Percentiles rank a stretch among this genome's conserved stretches.
These are phyloP conservation scores for Neopestalotiopsis rosae DNA, from an alignment of 2,329 filamentous ascomycete genomes.

Conservation along the genomic window DNA sequence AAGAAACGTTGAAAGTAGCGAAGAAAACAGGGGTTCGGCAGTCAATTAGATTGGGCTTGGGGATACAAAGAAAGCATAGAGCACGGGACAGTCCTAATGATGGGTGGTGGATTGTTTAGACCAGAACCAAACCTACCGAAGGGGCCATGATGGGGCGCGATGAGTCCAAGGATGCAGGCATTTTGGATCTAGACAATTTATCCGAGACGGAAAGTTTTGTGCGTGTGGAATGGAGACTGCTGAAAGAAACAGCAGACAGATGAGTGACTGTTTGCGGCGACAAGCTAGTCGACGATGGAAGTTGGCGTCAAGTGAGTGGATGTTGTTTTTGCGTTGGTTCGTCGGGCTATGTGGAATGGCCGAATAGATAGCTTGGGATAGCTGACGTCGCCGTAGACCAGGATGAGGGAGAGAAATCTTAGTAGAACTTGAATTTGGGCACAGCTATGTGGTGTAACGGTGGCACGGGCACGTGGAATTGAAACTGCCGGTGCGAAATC, in stretches of 20 bases:
- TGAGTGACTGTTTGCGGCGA: background rate
- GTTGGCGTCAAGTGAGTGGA: background rate
- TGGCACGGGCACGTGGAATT: background rate
- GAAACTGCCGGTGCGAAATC: background rate
- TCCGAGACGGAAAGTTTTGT: background rate
- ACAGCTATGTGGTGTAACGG: background rate
- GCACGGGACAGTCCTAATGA: background rate
- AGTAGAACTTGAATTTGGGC: background rate
- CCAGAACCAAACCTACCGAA: constrained; percentile 54
- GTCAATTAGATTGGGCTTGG: constrained; percentile 1
- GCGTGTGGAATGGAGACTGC: background rate
- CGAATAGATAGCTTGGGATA: background rate
- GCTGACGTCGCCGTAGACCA: background rate
- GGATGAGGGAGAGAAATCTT: background rate
- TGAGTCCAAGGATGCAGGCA: constrained; percentile 66
- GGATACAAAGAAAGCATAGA: background rate
- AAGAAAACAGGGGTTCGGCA: background rate
- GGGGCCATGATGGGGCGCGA: constrained; percentile 67
- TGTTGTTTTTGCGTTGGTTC: background rate
- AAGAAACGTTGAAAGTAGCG: background rate
- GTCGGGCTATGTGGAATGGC: background rate
- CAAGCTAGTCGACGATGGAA: background rate
- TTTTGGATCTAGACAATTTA: constrained; percentile 31
- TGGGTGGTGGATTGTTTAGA: constrained; percentile 4
- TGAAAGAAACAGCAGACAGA: background rate